phyloP scores from a whole-genome alignment of 73 alveolate genomes.

The Paramecium biaurelia region DNA sequence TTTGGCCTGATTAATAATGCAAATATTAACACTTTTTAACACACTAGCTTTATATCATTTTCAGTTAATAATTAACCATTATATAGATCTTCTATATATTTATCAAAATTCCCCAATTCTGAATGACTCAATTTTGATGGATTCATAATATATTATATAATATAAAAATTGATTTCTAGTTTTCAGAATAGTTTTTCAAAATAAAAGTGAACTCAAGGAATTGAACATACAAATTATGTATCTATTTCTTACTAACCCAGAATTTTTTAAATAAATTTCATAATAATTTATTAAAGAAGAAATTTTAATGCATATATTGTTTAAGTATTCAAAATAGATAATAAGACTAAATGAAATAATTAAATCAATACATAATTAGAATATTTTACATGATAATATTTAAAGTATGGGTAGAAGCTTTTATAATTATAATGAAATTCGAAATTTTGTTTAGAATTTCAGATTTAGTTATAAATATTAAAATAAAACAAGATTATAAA shows the following conservation, averaged over 20 bases:
- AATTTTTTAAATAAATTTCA: neutral
- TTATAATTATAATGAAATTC: neutral
- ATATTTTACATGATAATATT: neutral
- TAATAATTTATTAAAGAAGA: neutral
- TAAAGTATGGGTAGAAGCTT: neutral
- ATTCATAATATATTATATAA: conserved; percentile 2
- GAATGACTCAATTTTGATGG: conserved; percentile 44
- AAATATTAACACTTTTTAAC: conserved; percentile 71
- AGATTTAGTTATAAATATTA: neutral
- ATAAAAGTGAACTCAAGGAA: neutral
- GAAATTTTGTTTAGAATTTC: neutral
- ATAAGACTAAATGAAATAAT: neutral
- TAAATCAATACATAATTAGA: neutral
- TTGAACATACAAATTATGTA: neutral
- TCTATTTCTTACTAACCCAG: neutral
- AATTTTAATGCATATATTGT: neutral
- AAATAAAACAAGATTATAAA: neutral
- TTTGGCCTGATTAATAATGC: conserved; percentile 72
- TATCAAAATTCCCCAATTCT: conserved; percentile 61
- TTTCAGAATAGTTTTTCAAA: neutral
- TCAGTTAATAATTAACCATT: conserved; percentile 79
- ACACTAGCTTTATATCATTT: conserved; percentile 85
- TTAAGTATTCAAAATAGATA: neutral
- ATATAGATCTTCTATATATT: conserved; percentile 61
- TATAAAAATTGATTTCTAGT: neutral